Evolutionary conservation across 257 asterid genomes (phyloP).

Genomic region (Solanum bulbocastanum): DNA sequence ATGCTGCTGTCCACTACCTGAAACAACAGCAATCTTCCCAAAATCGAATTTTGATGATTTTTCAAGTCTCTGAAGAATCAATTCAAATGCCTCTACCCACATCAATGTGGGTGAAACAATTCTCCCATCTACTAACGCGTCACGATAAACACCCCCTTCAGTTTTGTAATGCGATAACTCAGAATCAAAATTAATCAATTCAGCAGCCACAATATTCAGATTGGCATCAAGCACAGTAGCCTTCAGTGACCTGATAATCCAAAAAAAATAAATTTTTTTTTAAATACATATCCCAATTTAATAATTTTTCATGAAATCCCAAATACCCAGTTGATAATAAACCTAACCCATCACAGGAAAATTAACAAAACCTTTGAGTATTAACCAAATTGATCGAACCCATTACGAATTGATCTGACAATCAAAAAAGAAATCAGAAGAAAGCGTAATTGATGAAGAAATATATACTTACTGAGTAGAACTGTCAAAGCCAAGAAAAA

Average conservation of each 20-base stretch:
- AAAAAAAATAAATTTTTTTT: not conserved
- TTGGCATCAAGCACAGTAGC: slow-evolving; percentile 74
- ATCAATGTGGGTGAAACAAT: slow-evolving; percentile 84
- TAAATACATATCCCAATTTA: not conserved
- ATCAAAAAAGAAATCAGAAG: not conserved
- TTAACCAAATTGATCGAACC: not conserved
- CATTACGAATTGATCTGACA: not conserved
- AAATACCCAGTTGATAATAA: not conserved
- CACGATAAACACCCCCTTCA: slow-evolving; percentile 85
- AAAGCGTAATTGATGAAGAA: not conserved
- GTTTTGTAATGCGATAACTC: slow-evolving; percentile 79
- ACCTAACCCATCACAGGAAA: not conserved
- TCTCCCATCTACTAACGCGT: slow-evolving; percentile 46
- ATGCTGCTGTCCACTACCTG: slow-evolving; percentile 98
- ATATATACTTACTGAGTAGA: slow-evolving; percentile 72
- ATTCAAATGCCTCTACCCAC: slow-evolving; percentile 98
- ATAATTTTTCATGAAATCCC: not conserved
- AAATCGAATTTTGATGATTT: slow-evolving; percentile 46
- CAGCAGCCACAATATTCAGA: slow-evolving; percentile 56
- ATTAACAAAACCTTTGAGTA: not conserved
- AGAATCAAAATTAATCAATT: slow-evolving; percentile 68
- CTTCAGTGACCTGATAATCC: slow-evolving; percentile 63
- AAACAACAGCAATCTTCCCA: slow-evolving; percentile 60
- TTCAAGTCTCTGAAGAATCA: slow-evolving; percentile 50
- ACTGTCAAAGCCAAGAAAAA: slow-evolving; percentile 82